Base-by-base conservation (phyloP, 1,284 basidiomycete species). In the Apiotrichum laibachii region DNA sequence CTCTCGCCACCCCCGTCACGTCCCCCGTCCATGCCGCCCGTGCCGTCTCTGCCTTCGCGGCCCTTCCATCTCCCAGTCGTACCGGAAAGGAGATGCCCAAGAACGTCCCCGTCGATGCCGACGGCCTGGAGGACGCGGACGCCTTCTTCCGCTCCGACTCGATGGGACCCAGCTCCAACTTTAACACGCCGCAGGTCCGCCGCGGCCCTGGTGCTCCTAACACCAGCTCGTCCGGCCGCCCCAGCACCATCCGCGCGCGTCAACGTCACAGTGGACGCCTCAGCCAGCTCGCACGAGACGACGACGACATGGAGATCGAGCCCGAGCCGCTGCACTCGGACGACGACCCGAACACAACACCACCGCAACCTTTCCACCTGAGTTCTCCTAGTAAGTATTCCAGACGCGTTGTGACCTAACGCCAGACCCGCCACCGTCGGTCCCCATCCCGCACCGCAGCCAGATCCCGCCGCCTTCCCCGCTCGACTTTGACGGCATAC, bases 81-180 rank as follows among this genome's bases (percentile, higher is more conserved):
- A 71, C 77, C 4, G 73, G 73, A 11, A 61, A 56, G 11, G 22
- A 62, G 11, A 78, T 79, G 76, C 76, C 75, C 7, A 64, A 56
- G 3, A 62, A 85, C 71, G 84, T 90, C 52, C 84, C 86, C 53
- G 84, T 85, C 62, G 86, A 85, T 66, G 86, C 86, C 16, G 88
- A 92, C 70, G 93, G 91, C 12, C 90, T 90, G 72, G 91, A 94
- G 75, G 86, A 86, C 13, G 88, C 90, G 68, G 85, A 86, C 57
- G 84, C 86, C 65, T 81, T 92, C 68, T 84, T 93, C 63, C 6
- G 13, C n/a, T 53, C 51, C 5, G 80, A 82, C 50, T 73, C 72
- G 11, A 70, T 73, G 5, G 40, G 5, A 84, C 83, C n/a, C 80
- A 21, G 50, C 55, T 19, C 53, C 34, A 26, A 16, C 26, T 47